Conservation (phyloP, 495 filamentous ascomycete species). For the Patellaria atrata region DNA sequence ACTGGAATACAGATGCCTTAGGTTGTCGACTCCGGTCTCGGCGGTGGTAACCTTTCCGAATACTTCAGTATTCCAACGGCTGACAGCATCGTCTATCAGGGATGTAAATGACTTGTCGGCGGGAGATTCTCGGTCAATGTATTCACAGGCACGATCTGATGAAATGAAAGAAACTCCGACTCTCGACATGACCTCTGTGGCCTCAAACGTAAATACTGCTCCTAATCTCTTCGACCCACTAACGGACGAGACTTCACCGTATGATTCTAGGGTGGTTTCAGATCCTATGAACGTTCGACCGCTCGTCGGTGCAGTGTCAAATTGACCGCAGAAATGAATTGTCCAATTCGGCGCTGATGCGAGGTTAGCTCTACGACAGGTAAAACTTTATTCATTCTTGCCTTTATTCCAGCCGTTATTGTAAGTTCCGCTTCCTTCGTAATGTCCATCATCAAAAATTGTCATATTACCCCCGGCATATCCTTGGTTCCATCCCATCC, state of each 20-base stretch:
- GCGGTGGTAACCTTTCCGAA: conserved; percentile 48
- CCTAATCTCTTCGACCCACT: conserved; percentile 17
- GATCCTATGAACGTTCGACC: conserved; percentile 39
- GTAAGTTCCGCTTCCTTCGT: conserved; percentile 51
- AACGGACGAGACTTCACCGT: conserved; percentile 11
- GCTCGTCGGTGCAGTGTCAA: conserved; percentile 32
- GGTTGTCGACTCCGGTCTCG: conserved; percentile 38
- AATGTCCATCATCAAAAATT: conserved; percentile 37
- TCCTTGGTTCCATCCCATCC: conserved; percentile 44
- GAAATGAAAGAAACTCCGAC: conserved; percentile 64
- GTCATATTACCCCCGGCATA: conserved; percentile 51
- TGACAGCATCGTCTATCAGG: conserved; percentile 34
- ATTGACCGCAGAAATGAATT: conserved; percentile 57
- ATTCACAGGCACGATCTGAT: conserved; percentile 43
- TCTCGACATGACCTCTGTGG: conserved; percentile 38
- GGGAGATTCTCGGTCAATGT: conserved; percentile 46
- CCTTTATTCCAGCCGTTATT: conserved; percentile 50
- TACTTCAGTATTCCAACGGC: conserved; percentile 44
- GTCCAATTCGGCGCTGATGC: conserved; percentile 40
- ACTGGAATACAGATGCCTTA: conserved; percentile 48
- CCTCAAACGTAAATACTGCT: conserved; percentile 24
- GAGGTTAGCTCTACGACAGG: background rate
- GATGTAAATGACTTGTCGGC: conserved; percentile 30
- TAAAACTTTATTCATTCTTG: conserved; percentile 17
- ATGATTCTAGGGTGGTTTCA: conserved; percentile 24